Conservation (phyloP, 177 flowering plant genomes). For the Vitis hybrid region DNA sequence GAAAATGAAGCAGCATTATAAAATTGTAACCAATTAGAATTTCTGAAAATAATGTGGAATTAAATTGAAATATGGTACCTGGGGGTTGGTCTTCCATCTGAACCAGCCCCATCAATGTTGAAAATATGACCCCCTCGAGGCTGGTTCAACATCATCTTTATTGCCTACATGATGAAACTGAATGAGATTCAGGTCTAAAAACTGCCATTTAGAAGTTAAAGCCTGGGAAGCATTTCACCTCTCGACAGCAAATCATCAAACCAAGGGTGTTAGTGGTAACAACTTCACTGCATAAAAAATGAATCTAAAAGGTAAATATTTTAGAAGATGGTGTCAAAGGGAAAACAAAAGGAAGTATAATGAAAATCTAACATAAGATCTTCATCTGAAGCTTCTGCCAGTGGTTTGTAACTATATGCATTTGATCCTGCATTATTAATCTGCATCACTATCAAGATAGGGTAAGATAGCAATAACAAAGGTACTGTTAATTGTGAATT, state of each 20-base stretch:
- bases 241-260: constrained; percentile 95
- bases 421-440: constrained; percentile 99
- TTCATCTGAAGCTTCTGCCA: constrained; percentile 90
- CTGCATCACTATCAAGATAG: constrained; percentile 63
- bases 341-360: background rate
- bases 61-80: constrained; percentile 37
- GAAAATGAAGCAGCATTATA: background rate
- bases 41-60: background rate
- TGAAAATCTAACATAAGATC: constrained; percentile 73
- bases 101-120: constrained; percentile 99
- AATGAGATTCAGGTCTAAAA: constrained; percentile 1
- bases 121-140: constrained; percentile 92
- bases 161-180: constrained; percentile 53
- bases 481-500: too few relatives aligned
- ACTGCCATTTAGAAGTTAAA: constrained; percentile 1
- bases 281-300: constrained; percentile 74
- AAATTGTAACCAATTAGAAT: background rate
- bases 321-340: background rate
- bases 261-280: constrained; percentile 95
- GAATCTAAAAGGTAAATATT: constrained; percentile 8
- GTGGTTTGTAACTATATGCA: constrained; percentile 87
- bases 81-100: constrained; percentile 98
- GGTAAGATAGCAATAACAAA: constrained; percentile 14
- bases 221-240: constrained; percentile 44
- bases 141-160: constrained; percentile 85